These are phyloP conservation scores for Cyamopsis tetragonoloba DNA, from an alignment of 306 rosid species.

Conservation along the genomic window DNA sequence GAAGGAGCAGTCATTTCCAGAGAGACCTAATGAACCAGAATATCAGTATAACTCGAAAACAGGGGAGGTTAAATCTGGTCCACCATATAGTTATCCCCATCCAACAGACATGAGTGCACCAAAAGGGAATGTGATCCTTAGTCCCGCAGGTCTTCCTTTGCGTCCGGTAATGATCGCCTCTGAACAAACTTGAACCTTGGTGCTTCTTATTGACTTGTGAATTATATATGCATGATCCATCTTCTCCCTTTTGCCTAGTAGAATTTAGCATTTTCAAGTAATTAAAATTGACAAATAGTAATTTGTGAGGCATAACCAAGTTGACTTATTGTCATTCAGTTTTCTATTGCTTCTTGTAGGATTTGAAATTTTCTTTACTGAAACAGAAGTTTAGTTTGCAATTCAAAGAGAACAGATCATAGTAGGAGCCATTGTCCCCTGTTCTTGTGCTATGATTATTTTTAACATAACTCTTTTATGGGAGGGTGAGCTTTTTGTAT, in stretches of 20 bases:
- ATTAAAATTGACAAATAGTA: not conserved
- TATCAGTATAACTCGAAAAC: conserved; percentile 80
- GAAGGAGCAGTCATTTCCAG: conserved; percentile 69
- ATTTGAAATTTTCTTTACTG: conserved; percentile 17
- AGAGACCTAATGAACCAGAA: conserved; percentile 87
- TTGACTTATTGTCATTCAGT: not conserved
- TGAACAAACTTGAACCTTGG: conserved; percentile 17
- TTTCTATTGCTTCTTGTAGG: not conserved
- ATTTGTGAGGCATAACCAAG: not conserved
- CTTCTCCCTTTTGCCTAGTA: conserved; percentile 2
- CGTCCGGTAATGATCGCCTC: conserved; percentile 74
- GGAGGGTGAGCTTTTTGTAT: not conserved
- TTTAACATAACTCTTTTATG: not conserved
- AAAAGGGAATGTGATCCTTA: conserved; percentile 46
- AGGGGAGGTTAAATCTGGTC: conserved; percentile 76
- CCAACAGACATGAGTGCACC: conserved; percentile 62
- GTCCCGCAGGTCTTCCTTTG: conserved; percentile 80
- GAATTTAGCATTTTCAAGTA: not conserved
- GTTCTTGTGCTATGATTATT: conserved; percentile 7
- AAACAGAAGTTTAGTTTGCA: not conserved
- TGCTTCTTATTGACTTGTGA: conserved; percentile 23
- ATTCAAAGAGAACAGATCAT: not conserved
- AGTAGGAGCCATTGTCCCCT: not conserved
- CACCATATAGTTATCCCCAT: conserved; percentile 86
- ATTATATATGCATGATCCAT: not conserved